phyloP scores from a whole-genome alignment of 306 rosid species.

The Cicer arietinum region DNA sequence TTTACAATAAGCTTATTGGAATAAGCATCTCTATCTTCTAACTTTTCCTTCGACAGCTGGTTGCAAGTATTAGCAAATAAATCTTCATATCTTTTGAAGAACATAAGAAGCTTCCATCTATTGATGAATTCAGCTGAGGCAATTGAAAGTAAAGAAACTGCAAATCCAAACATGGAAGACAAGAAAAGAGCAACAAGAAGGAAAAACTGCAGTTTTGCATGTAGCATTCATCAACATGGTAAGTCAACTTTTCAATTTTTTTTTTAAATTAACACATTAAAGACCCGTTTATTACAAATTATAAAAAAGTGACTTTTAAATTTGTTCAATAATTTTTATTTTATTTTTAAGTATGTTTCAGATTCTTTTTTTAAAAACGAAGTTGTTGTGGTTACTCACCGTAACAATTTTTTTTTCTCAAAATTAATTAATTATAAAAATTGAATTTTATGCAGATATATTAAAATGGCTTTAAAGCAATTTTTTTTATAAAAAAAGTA shows the following conservation, averaged over 20 bases:
- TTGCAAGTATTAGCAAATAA: background rate
- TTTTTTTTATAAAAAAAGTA: no score
- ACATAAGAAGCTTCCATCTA: slow-evolving; percentile 32
- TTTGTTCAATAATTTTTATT: no score
- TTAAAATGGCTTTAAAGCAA: no score
- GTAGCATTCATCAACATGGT: slow-evolving; percentile 74
- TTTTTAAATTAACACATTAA: no score
- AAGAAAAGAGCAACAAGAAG: slow-evolving; percentile 37
- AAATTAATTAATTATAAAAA: no score
- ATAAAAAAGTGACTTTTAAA: background rate
- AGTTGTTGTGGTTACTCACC: no score
- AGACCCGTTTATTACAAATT: no score
- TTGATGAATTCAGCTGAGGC: slow-evolving; percentile 38
- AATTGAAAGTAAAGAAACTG: slow-evolving; percentile 17
- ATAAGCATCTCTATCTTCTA: background rate
- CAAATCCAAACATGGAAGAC: slow-evolving; percentile 8
- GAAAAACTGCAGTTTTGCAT: slow-evolving; percentile 52
- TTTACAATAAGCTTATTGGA: background rate
- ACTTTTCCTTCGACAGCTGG: background rate
- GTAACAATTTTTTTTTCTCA: no score
- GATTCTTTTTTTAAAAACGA: no score
- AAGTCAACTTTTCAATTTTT: slow-evolving; percentile 7
- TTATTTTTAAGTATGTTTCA: no score
- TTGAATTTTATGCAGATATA: no score
- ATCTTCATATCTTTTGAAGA: background rate